Percentiles rank a stretch among this genome's conserved stretches.
phyloP scores from a whole-genome alignment of 495 filamentous ascomycete species.

The Aspergillus bertholletiae region DNA sequence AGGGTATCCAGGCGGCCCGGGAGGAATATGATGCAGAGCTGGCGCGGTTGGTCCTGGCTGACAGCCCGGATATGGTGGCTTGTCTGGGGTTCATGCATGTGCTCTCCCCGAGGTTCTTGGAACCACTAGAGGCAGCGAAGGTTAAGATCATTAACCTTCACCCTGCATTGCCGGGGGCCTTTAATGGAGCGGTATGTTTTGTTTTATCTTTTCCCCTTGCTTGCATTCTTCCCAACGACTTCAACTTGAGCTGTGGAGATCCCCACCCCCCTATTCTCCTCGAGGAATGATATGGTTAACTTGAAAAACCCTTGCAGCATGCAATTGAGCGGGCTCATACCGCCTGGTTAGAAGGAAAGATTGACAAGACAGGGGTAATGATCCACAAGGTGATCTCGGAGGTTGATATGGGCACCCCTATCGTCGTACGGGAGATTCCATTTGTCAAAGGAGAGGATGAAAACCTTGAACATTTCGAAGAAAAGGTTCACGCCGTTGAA shows the following conservation, averaged over 20 bases:
- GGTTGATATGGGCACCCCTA: conserved; percentile 76
- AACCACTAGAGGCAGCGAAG: conserved; percentile 55
- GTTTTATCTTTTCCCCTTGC: not conserved
- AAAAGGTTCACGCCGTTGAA: conserved; percentile 67
- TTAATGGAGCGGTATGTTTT: conserved; percentile 63
- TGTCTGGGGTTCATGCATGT: conserved; percentile 55
- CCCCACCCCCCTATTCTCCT: not conserved
- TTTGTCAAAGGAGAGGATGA: conserved; percentile 61
- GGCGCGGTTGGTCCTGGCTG: conserved; percentile 64
- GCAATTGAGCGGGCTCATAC: conserved; percentile 77
- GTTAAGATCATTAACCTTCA: conserved; percentile 84
- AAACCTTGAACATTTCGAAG: conserved; percentile 60
- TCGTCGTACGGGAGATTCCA: conserved; percentile 68
- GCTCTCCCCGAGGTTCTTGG: conserved; percentile 59
- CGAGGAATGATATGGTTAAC: conserved; percentile 1
- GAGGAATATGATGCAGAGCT: conserved; percentile 78
- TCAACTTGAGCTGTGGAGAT: not conserved
- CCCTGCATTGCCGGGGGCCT: conserved; percentile 71
- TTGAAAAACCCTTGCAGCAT: conserved; percentile 26
- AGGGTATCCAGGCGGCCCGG: conserved; percentile 50
- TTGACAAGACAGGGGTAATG: conserved; percentile 88
- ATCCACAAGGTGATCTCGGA: conserved; percentile 83
- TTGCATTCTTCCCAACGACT: no score
- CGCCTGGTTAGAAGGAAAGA: conserved; percentile 67
- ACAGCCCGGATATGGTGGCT: conserved; percentile 68